These are phyloP conservation scores for Fusarium udum DNA, from an alignment of 2,329 filamentous ascomycete species.

Conservation along the genomic window DNA sequence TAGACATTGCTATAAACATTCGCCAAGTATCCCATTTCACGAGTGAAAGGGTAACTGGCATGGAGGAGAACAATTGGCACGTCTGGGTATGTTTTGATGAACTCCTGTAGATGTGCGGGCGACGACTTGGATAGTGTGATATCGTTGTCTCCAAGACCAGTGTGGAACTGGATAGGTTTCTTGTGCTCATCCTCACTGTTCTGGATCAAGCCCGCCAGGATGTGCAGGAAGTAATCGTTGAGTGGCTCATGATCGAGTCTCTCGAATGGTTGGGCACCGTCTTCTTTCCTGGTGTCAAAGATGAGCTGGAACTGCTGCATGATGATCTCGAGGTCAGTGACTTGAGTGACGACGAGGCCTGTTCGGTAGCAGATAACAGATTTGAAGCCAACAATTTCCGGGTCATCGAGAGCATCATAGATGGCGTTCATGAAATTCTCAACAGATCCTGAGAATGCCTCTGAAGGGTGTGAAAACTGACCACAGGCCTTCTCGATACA, in stretches of 20 bases:
- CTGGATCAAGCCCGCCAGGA: slow-evolving; percentile 67
- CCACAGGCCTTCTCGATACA: slow-evolving; percentile 62
- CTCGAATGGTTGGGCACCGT: slow-evolving; percentile 50
- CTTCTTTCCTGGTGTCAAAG: slow-evolving; percentile 35
- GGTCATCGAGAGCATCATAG: slow-evolving; percentile 65
- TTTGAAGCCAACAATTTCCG: slow-evolving; percentile 81
- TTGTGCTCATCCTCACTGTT: slow-evolving; percentile 55
- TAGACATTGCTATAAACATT: slow-evolving; percentile 82
- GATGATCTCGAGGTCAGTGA: slow-evolving; percentile 54
- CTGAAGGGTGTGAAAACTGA: slow-evolving; percentile 40
- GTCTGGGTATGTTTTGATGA: slow-evolving; percentile 74
- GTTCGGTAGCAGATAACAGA: slow-evolving; percentile 84
- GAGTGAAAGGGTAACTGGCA: slow-evolving; percentile 82
- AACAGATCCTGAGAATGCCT: slow-evolving; percentile 49
- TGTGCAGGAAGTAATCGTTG: slow-evolving; percentile 75
- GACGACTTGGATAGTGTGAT: slow-evolving; percentile 75
- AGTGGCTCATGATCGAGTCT: slow-evolving; percentile 70
- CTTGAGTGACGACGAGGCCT: slow-evolving; percentile 68
- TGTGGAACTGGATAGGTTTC: slow-evolving; percentile 87
- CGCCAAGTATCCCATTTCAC: slow-evolving; percentile 81
- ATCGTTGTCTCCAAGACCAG: slow-evolving; percentile 82
- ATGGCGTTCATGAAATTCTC: slow-evolving; percentile 57
- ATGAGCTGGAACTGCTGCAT: slow-evolving; percentile 53
- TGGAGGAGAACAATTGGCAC: slow-evolving; percentile 83
- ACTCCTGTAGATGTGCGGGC: slow-evolving; percentile 76